Evolutionary conservation across 176 grass and related monocot genomes (phyloP).

Genomic region (Oryza officinalis): DNA sequence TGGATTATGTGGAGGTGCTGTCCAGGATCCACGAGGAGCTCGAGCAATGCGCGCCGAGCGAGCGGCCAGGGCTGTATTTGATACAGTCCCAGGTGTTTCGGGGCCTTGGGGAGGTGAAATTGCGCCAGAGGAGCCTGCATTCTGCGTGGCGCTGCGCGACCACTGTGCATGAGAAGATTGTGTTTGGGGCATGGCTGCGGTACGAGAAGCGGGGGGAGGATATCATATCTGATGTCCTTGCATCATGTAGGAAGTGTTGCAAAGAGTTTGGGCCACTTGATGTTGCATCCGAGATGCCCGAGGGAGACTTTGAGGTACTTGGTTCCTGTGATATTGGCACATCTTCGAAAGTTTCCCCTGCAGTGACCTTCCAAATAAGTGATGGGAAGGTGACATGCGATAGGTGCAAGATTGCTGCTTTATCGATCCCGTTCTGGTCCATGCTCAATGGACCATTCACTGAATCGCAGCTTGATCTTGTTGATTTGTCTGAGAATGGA

Average conservation of each 20-base stretch:
- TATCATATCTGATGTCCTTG: slow-evolving; percentile 69
- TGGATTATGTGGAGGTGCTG: slow-evolving; percentile 80
- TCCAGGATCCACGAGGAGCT: slow-evolving; percentile 88
- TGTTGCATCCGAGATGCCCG: slow-evolving; percentile 63
- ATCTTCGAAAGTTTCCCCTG: slow-evolving; percentile 32
- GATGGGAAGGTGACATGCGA: slow-evolving; percentile 72
- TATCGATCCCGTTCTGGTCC: slow-evolving; percentile 78
- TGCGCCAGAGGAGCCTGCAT: slow-evolving; percentile 80
- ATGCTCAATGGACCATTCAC: slow-evolving; percentile 97
- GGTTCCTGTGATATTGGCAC: slow-evolving; percentile 19
- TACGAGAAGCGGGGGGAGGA: slow-evolving; percentile 83
- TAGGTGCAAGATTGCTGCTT: slow-evolving; percentile 74
- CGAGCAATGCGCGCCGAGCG: slow-evolving; percentile 57
- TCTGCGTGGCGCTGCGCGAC: slow-evolving; percentile 64
- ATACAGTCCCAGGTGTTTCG: slow-evolving; percentile 89
- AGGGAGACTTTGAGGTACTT: slow-evolving; percentile 37
- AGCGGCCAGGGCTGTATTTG: slow-evolving; percentile 64
- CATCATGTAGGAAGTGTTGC: slow-evolving; percentile 71
- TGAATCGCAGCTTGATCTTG: slow-evolving; percentile 81
- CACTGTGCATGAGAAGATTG: slow-evolving; percentile 75
- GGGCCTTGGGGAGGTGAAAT: slow-evolving; percentile 78
- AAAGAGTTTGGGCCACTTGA: slow-evolving; percentile 67
- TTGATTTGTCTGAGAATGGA: slow-evolving; percentile 83
- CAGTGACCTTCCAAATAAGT: slow-evolving; percentile 69
- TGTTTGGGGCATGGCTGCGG: slow-evolving; percentile 73